Conservation (phyloP, 768 basidiomycete genomes). For the Phanerochaete carnosa region DNA sequence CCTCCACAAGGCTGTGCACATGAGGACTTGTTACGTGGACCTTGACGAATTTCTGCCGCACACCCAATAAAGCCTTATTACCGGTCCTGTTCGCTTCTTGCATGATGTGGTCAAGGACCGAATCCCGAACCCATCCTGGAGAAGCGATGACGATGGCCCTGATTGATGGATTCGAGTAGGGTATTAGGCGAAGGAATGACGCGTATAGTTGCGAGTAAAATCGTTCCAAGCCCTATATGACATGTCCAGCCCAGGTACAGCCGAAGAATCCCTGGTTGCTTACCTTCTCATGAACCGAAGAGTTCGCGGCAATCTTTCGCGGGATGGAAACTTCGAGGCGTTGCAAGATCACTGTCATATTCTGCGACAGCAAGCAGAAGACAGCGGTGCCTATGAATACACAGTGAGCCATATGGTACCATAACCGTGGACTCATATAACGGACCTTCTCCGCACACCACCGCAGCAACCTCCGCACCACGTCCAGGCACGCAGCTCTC, state of each 20-base stretch:
- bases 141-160: slow-evolving; percentile 95
- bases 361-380: slow-evolving; percentile 92
- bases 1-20: slow-evolving; percentile 93
- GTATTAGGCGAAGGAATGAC: slow-evolving; percentile 87
- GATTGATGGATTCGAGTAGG: slow-evolving; percentile 66
- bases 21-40: slow-evolving; percentile 93
- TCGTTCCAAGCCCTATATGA: slow-evolving; percentile 55
- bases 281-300: slow-evolving; percentile 83
- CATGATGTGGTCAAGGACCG: slow-evolving; percentile 80
- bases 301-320: slow-evolving; percentile 80
- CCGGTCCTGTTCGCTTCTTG: slow-evolving; percentile 75
- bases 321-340: slow-evolving; percentile 88
- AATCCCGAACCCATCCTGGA: slow-evolving; percentile 93
- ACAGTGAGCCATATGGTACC: neutral
- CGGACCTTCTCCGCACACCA: slow-evolving; percentile 89
- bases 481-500: slow-evolving; percentile 91
- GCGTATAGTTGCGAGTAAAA: slow-evolving; percentile 87
- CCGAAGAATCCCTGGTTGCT: neutral
- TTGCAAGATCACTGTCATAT: slow-evolving; percentile 93
- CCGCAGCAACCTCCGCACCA: slow-evolving; percentile 94
- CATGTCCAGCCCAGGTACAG: neutral
- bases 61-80: slow-evolving; percentile 79
- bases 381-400: slow-evolving; percentile 65
- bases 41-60: slow-evolving; percentile 81
- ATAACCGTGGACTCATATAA: neutral